Evolutionary conservation across 164 flowering plant genomes (phyloP).

Genomic region (Magnolia officinalis): DNA sequence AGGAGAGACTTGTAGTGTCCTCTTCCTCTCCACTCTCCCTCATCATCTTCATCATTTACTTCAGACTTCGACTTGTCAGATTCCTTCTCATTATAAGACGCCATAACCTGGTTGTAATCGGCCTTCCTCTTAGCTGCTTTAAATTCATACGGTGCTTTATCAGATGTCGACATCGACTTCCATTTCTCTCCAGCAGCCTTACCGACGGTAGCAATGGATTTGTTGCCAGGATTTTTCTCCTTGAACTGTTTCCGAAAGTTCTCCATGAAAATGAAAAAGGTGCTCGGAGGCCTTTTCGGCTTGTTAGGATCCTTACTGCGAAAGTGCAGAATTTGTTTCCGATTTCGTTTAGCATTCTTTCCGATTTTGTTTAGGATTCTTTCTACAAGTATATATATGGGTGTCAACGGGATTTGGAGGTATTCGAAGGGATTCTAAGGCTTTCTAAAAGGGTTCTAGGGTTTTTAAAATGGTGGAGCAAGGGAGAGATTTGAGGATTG

Average conservation of each 20-base stretch:
- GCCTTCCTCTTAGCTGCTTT: conserved; percentile 60
- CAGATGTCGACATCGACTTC: conserved; percentile 61
- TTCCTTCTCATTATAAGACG: conserved; percentile 50
- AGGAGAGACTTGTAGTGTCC: no score
- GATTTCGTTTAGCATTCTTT: no score
- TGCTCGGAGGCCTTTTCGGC: conserved; percentile 82
- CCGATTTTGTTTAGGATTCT: no score
- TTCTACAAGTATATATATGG: no score
- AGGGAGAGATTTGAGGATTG: no score
- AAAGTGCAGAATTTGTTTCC: no score
- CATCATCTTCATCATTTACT: conserved; percentile 43
- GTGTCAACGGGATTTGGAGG: no score
- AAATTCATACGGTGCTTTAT: conserved; percentile 58
- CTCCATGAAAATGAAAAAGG: conserved; percentile 84
- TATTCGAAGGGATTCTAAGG: no score
- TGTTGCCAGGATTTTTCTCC: conserved; percentile 61
- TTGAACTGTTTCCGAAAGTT: conserved; percentile 56
- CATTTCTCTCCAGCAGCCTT: conserved; percentile 78
- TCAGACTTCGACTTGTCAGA: conserved; percentile 57
- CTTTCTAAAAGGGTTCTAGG: no score
- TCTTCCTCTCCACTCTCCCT: conserved; percentile 38
- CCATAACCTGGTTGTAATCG: conserved; percentile 50
- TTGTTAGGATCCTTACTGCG: conserved; percentile 71
- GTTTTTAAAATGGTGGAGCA: no score
- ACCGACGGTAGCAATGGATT: conserved; percentile 66